Base-by-base conservation (phyloP, 345 rosid genomes). In the Aquilaria yunnanensis region DNA sequence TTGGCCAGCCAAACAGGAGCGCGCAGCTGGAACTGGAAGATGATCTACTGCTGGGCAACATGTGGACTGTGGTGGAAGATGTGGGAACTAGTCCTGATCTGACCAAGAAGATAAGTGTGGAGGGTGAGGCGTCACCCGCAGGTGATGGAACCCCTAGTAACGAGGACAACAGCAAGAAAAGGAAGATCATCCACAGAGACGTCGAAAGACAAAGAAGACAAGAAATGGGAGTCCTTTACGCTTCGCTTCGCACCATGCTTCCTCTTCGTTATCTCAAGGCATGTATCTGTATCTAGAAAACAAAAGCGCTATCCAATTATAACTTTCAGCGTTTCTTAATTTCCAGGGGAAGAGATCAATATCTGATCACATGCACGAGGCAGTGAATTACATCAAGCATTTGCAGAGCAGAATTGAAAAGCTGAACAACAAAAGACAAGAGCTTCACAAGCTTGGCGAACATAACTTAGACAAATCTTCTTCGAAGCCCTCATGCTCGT, bases 291-390 rank as follows among this genome's bases (percentile, higher is more conserved):
- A 37, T 2, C 8, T 37, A 8, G 43, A 37, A 4, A 37, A 37
- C 3, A 34, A 37, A 37, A 1, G 5, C 8, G 43, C 43, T 3
- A 8, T 3, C 43, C 5, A 37, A 37, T 8, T 1, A 8, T 4
- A 37, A 37, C 43, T 37, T 37, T 37, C 8, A 4, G 1, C 43
- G 2, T 8, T 8, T 37, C 1, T 37, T 1, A 37, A 37, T 10
- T 64, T 63, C 45, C 62, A 80, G 87, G 87, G 84, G 41, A 83
- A 73, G 68, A 56, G 84, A 63, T 77, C 87, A 0, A 62, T 58
- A 55, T 75, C 78, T 4, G 87, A 83, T 67, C 87, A 77, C 57
- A 69, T 80, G 72, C 69, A 69, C 30, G 67, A 67, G 69, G 75
- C 81, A n/a, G 72, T 60, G 51, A 76, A 75, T 47, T 83, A 77